phyloP scores from a whole-genome alignment of 2,329 filamentous ascomycete genomes.

The Coniochaeta hoffmannii region DNA sequence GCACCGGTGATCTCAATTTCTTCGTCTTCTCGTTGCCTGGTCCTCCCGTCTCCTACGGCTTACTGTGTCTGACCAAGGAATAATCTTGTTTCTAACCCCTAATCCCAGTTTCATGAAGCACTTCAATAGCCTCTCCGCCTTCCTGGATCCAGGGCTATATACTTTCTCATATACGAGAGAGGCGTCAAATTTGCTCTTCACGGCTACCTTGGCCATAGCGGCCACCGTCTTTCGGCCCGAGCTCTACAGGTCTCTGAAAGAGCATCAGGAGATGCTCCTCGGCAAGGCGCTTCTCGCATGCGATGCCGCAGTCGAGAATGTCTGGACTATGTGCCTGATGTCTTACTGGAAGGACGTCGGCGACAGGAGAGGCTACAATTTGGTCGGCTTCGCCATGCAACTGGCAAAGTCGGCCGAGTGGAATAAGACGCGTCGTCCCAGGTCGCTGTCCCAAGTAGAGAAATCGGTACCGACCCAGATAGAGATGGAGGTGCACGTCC shows the following conservation, averaged over 20 bases:
- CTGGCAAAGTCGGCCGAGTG: background rate
- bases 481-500: background rate
- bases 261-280: background rate
- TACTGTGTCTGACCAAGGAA: background rate
- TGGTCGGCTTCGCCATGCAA: background rate
- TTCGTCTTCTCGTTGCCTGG: no score
- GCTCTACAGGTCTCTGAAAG: background rate
- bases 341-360: constrained; percentile 2
- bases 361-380: background rate
- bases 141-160: background rate
- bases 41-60: no score
- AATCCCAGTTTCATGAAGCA: background rate
- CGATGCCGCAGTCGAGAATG: background rate
- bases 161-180: background rate
- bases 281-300: constrained; percentile 1
- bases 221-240: background rate
- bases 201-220: background rate
- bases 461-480: no score
- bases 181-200: background rate
- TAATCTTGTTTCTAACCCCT: background rate
- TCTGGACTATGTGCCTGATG: background rate
- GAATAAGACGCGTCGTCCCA: background rate
- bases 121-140: background rate
- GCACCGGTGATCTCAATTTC: no score
- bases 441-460: background rate